A percentile compares a stretch with the other conserved stretches of the same genome.
Conservation (phyloP, 768 basidiomycete species). For the Boletus reticulatus region DNA sequence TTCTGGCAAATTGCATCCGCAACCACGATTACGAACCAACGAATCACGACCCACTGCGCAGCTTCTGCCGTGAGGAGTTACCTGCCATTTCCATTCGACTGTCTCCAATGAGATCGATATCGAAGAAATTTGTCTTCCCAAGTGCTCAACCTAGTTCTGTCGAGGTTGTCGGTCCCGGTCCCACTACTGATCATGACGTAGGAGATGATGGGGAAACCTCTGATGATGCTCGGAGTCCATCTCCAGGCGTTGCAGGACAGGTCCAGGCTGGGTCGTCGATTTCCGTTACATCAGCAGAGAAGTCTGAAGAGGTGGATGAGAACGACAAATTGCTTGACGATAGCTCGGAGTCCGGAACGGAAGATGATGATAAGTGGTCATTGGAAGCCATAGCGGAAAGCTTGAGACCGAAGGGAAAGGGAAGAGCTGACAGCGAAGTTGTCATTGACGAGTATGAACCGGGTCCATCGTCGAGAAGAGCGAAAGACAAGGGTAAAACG, state of each 20-base stretch:
- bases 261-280: slow-evolving; percentile 2
- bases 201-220: slow-evolving; percentile 2
- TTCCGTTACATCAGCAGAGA: background rate
- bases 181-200: background rate
- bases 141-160: slow-evolving; percentile 3
- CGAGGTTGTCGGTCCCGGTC: background rate
- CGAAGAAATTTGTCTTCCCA: slow-evolving; percentile 55
- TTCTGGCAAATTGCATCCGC: slow-evolving; percentile 10
- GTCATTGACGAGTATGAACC: slow-evolving; percentile 10
- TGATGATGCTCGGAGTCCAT: background rate
- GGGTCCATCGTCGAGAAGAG: slow-evolving; percentile 4
- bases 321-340: background rate
- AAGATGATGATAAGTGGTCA: slow-evolving; percentile 23
- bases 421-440: slow-evolving; percentile 18
- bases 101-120: slow-evolving; percentile 44
- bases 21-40: slow-evolving; percentile 2
- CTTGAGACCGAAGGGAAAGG: slow-evolving; percentile 26
- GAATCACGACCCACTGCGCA: slow-evolving; percentile 2
- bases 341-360: slow-evolving; percentile 10
- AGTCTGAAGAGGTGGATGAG: background rate
- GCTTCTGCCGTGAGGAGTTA: slow-evolving; percentile 26
- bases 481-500: slow-evolving; percentile 23
- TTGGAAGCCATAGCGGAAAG: slow-evolving; percentile 17
- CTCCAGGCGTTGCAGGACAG: background rate
- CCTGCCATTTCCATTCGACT: slow-evolving; percentile 45